phyloP scores from a whole-genome alignment of 768 basidiomycete genomes.

The Leccinum truebloodii region DNA sequence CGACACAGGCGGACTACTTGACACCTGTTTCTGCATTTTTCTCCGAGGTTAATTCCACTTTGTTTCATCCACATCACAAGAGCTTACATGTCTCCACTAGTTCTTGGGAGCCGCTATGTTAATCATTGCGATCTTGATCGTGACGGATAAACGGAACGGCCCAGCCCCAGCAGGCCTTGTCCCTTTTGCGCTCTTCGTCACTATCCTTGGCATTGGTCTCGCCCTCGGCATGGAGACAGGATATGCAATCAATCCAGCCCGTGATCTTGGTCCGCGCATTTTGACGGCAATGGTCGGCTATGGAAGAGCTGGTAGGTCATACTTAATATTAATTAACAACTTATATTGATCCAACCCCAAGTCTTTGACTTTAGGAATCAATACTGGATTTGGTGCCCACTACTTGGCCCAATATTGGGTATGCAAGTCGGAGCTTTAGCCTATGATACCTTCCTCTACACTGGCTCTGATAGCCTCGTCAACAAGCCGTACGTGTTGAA shows the following conservation, averaged over 20 bases:
- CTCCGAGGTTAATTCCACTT: conserved; percentile 36
- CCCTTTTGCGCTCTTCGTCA: conserved; percentile 56
- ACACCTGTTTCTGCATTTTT: conserved; percentile 47
- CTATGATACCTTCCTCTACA: conserved; percentile 62
- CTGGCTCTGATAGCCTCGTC: conserved; percentile 53
- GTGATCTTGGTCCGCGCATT: conserved; percentile 70
- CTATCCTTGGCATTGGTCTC: conserved; percentile 58
- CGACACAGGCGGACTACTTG: conserved; percentile 42
- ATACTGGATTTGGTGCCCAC: conserved; percentile 75
- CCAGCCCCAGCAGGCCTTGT: conserved; percentile 51
- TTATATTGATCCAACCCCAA: conserved; percentile 4
- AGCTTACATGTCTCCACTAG: conserved; percentile 27
- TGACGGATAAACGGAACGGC: conserved; percentile 53
- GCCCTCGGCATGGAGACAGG: conserved; percentile 66
- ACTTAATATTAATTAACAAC: not conserved
- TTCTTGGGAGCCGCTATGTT: conserved; percentile 59
- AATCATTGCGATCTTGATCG: conserved; percentile 52
- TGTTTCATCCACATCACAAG: not conserved
- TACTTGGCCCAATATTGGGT: conserved; percentile 60
- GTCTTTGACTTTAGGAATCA: conserved; percentile 44
- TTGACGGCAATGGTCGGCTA: conserved; percentile 77
- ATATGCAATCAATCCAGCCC: conserved; percentile 68
- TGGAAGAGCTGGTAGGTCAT: conserved; percentile 41
- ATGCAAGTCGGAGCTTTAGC: conserved; percentile 52
- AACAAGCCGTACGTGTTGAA: conserved; percentile 49